phyloP scores from a whole-genome alignment of 2,329 filamentous ascomycete species.

The Fusarium annulatum region DNA sequence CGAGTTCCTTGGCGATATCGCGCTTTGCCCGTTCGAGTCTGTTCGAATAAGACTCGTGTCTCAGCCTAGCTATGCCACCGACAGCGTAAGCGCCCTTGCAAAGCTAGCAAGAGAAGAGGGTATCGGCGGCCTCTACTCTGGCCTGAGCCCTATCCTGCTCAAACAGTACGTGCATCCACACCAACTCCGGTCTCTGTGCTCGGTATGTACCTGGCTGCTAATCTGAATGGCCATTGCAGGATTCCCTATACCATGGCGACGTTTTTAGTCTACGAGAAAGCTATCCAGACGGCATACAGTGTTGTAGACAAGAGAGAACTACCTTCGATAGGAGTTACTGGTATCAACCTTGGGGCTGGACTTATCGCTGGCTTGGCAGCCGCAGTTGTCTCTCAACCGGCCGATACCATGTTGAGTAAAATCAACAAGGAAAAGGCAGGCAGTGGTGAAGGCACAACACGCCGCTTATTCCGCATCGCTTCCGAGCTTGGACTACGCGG shows the following conservation, averaged over 20 bases:
- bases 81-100: background rate
- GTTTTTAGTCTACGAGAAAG: background rate
- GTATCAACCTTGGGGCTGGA: background rate
- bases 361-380: background rate
- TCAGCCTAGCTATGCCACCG: background rate
- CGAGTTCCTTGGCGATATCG: background rate
- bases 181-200: background rate
- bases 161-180: background rate
- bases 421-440: background rate
- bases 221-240: background rate
- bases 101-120: background rate
- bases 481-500: background rate
- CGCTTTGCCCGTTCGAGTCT: background rate
- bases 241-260: background rate
- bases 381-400: background rate
- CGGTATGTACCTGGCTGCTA: background rate
- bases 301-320: background rate
- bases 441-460: background rate
- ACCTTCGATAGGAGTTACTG: background rate
- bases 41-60: background rate
- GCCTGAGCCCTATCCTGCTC: background rate
- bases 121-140: background rate
- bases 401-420: background rate
- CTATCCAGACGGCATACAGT: background rate
- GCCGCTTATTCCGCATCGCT: background rate